Evolutionary conservation across 1,139 yeast species (phyloP).

Genomic region (Taphrina betulina): DNA sequence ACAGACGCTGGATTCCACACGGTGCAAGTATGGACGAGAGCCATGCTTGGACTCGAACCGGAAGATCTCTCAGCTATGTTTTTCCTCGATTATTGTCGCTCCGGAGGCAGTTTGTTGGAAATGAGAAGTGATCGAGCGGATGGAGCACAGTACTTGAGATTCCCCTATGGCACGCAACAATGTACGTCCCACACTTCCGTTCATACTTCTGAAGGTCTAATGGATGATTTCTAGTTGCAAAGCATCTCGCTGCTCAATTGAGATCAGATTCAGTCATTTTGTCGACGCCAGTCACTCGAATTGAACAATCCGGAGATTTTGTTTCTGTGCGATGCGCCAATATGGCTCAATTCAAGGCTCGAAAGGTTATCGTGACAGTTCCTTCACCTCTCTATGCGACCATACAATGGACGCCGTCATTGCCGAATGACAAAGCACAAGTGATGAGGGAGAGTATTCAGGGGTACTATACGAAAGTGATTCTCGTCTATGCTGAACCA

Average conservation of each 20-base stretch:
- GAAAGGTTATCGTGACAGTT: not conserved
- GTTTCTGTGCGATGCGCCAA: not conserved
- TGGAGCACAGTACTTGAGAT: not conserved
- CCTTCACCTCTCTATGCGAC: not conserved
- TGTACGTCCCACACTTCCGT: not conserved
- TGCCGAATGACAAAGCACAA: not conserved
- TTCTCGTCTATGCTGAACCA: not conserved
- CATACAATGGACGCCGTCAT: not conserved
- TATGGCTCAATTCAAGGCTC: not conserved
- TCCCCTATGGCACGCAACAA: not conserved
- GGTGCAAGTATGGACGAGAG: not conserved
- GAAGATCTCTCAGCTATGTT: not conserved
- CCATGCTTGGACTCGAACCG: not conserved
- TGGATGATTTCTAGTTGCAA: not conserved
- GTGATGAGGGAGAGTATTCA: not conserved
- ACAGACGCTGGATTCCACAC: not conserved
- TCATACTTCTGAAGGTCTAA: not conserved
- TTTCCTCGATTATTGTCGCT: not conserved
- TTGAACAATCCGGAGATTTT: not conserved
- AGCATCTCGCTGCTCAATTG: not conserved
- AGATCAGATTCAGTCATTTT: not conserved
- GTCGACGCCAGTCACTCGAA: not conserved
- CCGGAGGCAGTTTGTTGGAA: not conserved
- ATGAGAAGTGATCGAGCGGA: not conserved
- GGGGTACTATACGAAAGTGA: not conserved